A percentile compares a stretch with the other conserved stretches of the same genome.
These are phyloP conservation scores for Tephrocybe sp. DNA, from an alignment of 768 basidiomycete species.

Conservation along the genomic window DNA sequence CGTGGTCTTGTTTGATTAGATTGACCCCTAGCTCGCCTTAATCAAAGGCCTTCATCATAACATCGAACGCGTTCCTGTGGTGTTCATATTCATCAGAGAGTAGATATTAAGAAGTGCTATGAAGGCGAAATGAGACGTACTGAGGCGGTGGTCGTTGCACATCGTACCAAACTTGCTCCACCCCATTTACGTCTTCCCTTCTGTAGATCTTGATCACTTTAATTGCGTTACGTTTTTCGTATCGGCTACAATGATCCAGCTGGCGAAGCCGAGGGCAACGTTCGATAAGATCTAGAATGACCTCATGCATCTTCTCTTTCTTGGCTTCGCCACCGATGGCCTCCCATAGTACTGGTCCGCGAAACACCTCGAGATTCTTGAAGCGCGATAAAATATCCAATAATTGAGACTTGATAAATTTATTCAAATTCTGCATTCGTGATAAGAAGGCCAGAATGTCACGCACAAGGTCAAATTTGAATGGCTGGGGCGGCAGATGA, in stretches of 20 bases:
- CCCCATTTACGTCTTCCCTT: constrained; percentile 24
- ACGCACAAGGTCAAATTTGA: constrained; percentile 27
- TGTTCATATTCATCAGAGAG: neutral
- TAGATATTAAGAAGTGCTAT: neutral
- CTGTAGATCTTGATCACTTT: constrained; percentile 40
- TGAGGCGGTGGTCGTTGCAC: constrained; percentile 26
- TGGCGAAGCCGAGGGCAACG: constrained; percentile 41
- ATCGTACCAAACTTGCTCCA: constrained; percentile 30
- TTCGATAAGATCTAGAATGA: constrained; percentile 38
- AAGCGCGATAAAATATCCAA: constrained; percentile 41
- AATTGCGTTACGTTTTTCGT: constrained; percentile 30
- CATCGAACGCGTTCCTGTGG: constrained; percentile 9
- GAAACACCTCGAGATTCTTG: constrained; percentile 41
- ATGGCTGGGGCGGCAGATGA: constrained; percentile 31
- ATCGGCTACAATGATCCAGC: constrained; percentile 39
- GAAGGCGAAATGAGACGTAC: constrained; percentile 19
- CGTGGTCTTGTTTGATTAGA: too few relatives aligned
- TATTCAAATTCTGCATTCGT: neutral
- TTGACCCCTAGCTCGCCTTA: neutral
- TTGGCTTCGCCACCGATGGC: constrained; percentile 29
- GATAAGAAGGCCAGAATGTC: neutral
- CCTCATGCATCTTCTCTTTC: constrained; percentile 39
- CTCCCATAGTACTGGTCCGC: constrained; percentile 42
- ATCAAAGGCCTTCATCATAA: constrained; percentile 1
- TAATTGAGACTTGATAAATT: constrained; percentile 33